Evolutionary conservation across 1,284 basidiomycete genomes (phyloP).

Genomic region (Tranzscheliella williamsii): DNA sequence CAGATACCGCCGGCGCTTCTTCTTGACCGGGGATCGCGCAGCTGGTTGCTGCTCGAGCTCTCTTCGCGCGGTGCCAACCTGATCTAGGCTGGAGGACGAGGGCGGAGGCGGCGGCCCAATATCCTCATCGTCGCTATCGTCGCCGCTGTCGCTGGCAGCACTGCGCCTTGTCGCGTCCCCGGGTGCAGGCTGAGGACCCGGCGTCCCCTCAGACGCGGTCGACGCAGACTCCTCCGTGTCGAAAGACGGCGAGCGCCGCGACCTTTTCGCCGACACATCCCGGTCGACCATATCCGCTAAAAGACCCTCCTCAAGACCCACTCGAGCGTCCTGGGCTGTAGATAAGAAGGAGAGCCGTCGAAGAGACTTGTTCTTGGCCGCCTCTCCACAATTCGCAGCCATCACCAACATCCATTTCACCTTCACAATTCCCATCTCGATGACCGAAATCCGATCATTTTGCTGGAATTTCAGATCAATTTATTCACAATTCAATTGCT

Average conservation of each 20-base stretch:
- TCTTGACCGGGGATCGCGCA: neutral
- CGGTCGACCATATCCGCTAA: neutral
- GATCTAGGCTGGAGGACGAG: neutral
- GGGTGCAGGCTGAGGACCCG: neutral
- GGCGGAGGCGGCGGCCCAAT: neutral
- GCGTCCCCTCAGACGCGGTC: neutral
- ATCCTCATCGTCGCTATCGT: neutral
- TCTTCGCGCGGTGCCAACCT: neutral
- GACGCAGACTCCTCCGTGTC: neutral
- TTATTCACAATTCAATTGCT: neutral
- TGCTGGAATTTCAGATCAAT: too few species aligned
- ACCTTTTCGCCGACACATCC: neutral
- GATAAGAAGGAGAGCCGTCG: neutral
- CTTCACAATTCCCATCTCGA: neutral
- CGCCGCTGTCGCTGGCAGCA: neutral
- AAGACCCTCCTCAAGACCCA: too few species aligned
- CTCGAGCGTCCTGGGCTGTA: too few species aligned
- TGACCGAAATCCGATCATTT: neutral
- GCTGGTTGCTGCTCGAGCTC: neutral
- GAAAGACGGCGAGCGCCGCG: neutral
- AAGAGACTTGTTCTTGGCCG: neutral
- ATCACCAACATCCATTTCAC: neutral
- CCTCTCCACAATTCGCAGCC: neutral
- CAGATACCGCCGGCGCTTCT: slow-evolving; percentile 57
- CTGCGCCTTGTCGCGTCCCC: neutral